Evolutionary conservation across 2,329 filamentous ascomycete species (phyloP), one percentile per base, ranked within the genome.

Genomic region (Mycosphaerella arachidis): DNA sequence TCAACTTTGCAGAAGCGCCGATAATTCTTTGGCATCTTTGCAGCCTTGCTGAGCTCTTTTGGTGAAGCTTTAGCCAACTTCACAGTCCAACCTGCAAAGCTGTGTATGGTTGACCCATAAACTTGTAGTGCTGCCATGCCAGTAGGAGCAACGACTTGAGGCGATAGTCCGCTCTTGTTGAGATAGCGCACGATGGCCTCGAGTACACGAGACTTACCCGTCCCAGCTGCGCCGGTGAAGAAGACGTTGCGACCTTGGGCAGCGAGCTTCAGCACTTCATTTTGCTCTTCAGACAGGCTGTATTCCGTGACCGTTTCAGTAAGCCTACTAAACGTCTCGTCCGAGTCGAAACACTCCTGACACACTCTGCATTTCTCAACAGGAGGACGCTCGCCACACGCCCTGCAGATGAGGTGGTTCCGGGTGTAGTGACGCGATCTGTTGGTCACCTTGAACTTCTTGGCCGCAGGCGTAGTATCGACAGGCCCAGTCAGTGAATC

Each of bases 191-290:
- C 77, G 40, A 83, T 78, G 10, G 76, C 76, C 58, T 79, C 79
- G 0, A 86, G 71, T 1, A 84, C 79, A 0, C 81, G 82, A 0
- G 80, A 83, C 66, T 86, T 86, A 2, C 84, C 84, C 45, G 79
- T 82, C 0, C 85, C 85, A 13, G 84, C 85, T 0, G 82, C 84
- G 6, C 86, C 85, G 0, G 84, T 87, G 65, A 83, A 87, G 67
- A 87, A 88, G 9, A 87, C 81, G 57, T 87, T 87, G 1, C 67
- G 63, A 0, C 84, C 81, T 20, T 83, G 77, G 4, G 65, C 57
- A 50, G 58, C 48, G 6, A 59, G 46, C 13, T 53, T 33, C 10
- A 62, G 18, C 9, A 62, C 20, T 29, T 48, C 12, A 10, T 24
- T 24, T 45, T 62, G 60, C 53, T 62, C 60, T 16, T 58, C 57